A percentile compares a stretch with the other conserved stretches of the same genome.
phyloP scores from a whole-genome alignment of 2,329 filamentous ascomycete species.

The Ophiostoma perfectum region DNA sequence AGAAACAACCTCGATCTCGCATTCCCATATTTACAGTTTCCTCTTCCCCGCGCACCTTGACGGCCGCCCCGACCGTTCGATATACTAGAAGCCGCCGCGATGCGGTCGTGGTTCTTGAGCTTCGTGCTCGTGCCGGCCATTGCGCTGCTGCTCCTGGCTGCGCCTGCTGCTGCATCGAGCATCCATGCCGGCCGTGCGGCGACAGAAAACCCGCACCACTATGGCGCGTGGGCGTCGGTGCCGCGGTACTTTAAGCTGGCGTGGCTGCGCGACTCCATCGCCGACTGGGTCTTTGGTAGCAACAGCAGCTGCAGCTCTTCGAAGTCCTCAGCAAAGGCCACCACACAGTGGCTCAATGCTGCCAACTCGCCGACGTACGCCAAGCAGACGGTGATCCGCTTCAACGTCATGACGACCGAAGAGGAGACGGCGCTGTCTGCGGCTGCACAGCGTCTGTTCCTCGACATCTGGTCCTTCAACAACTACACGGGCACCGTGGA shows the following conservation, averaged over 20 bases:
- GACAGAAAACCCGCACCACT: background rate
- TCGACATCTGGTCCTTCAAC: constrained; percentile 88
- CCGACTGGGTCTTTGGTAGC: constrained; percentile 15
- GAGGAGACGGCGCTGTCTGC: constrained; percentile 68
- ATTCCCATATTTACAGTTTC: background rate
- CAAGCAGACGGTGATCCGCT: constrained; percentile 81
- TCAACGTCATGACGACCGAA: constrained; percentile 65
- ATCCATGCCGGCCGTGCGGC: constrained; percentile 4
- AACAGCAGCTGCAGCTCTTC: background rate
- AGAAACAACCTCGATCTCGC: too few species aligned
- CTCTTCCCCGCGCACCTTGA: background rate
- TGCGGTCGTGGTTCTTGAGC: constrained; percentile 14
- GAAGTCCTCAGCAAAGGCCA: background rate
- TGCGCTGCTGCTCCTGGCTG: background rate
- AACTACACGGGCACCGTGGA: constrained; percentile 66
- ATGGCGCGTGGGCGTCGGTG: constrained; percentile 7
- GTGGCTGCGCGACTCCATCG: constrained; percentile 42
- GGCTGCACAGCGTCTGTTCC: constrained; percentile 66
- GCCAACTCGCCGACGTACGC: constrained; percentile 50
- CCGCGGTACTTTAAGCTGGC: constrained; percentile 43
- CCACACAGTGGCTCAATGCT: constrained; percentile 27
- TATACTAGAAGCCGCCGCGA: constrained; percentile 8
- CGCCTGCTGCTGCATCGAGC: constrained; percentile 14
- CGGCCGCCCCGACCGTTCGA: background rate
- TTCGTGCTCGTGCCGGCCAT: constrained; percentile 11